Conservation (phyloP, 441 rosid species). For the Mallotus japonicus region DNA sequence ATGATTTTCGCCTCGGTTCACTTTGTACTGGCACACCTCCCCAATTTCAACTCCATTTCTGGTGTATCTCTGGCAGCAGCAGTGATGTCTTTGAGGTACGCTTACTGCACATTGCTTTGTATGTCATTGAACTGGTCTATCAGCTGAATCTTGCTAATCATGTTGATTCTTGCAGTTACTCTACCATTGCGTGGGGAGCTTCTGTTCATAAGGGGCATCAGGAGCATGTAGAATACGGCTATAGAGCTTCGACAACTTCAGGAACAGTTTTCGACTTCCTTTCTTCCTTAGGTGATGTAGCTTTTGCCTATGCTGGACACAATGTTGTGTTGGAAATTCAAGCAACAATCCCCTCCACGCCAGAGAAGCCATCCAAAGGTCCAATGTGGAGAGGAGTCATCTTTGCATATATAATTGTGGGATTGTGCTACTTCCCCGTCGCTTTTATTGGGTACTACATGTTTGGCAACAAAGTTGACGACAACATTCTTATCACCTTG, state of each 20-base stretch:
- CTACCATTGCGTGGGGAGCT: conserved; percentile 69
- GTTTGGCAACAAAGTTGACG: conserved; percentile 64
- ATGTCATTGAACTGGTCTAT: not conserved
- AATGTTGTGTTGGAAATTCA: conserved; percentile 88
- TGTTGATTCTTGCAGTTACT: conserved; percentile 46
- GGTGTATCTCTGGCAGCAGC: conserved; percentile 73
- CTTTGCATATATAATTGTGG: conserved; percentile 65
- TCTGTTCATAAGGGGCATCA: conserved; percentile 51
- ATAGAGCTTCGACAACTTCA: conserved; percentile 35
- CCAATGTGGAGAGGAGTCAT: conserved; percentile 89
- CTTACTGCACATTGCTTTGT: not conserved
- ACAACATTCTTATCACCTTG: conserved; percentile 63
- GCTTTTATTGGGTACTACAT: conserved; percentile 61
- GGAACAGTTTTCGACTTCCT: conserved; percentile 56
- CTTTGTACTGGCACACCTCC: conserved; percentile 72
- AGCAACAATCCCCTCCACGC: conserved; percentile 86
- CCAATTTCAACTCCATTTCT: conserved; percentile 73
- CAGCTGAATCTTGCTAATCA: not conserved
- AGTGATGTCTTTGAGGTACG: conserved; percentile 71
- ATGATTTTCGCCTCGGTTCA: conserved; percentile 71
- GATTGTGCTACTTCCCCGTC: conserved; percentile 80
- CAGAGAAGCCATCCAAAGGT: conserved; percentile 71
- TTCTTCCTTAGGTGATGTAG: conserved; percentile 71
- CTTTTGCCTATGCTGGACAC: conserved; percentile 88
- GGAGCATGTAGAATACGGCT: conserved; percentile 51